Percentiles rank a stretch among this genome's conserved stretches.
phyloP scores from a whole-genome alignment of 2,329 filamentous ascomycete genomes.

The Didymella sp. region DNA sequence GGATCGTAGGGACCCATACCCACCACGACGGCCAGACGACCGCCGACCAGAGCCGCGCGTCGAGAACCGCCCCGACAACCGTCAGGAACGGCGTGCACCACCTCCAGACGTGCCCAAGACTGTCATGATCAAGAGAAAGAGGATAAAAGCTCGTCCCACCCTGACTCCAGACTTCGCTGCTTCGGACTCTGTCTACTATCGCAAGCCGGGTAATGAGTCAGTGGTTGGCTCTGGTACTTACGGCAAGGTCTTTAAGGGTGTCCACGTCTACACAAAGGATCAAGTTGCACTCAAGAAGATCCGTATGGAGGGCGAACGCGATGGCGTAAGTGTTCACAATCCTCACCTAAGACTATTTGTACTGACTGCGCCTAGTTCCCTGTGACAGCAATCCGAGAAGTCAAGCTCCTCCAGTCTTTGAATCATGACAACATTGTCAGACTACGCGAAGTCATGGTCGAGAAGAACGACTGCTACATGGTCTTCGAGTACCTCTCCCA shows the following conservation, averaged over 20 bases:
- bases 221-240: constrained; percentile 96
- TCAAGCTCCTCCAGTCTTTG: constrained; percentile 88
- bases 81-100: constrained; percentile 47
- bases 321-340: constrained; percentile 63
- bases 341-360: not conserved
- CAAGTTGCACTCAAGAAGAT: constrained; percentile 89
- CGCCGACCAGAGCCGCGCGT: constrained; percentile 31
- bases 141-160: constrained; percentile 73
- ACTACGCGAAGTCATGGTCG: constrained; percentile 93
- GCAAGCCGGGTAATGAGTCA: constrained; percentile 96
- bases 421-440: constrained; percentile 83
- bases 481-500: constrained; percentile 98
- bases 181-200: constrained; percentile 90
- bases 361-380: constrained; percentile 65
- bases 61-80: constrained; percentile 47
- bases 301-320: constrained; percentile 89
- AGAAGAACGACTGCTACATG: constrained; percentile 99
- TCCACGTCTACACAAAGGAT: constrained; percentile 87
- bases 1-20: constrained; percentile 42
- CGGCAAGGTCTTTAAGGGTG: constrained; percentile 92
- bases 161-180: constrained; percentile 74
- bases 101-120: constrained; percentile 55
- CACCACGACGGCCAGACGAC: constrained; percentile 37
- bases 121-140: constrained; percentile 69
- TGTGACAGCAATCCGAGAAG: constrained; percentile 87